phyloP scores from a whole-genome alignment of 495 filamentous ascomycete species.

The Xylaria acuta region DNA sequence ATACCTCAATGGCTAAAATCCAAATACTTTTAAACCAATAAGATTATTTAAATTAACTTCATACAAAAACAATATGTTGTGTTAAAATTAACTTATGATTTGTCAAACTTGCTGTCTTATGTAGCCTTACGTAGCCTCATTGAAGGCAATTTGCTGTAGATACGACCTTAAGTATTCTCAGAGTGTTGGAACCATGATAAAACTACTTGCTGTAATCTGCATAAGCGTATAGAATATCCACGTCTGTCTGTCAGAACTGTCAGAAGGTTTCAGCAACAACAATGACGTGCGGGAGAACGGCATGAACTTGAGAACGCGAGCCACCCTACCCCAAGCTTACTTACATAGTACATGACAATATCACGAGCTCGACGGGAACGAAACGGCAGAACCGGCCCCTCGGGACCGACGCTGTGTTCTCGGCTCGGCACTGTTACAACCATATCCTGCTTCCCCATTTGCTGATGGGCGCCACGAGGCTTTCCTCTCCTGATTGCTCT shows the following conservation, averaged over 20 bases:
- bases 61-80: background rate
- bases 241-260: background rate
- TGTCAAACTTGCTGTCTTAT: background rate
- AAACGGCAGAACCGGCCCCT: conserved; percentile 18
- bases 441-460: background rate
- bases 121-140: background rate
- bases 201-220: background rate
- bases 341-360: background rate
- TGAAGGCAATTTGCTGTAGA: background rate
- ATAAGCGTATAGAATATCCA: background rate
- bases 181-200: background rate
- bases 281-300: background rate
- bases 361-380: background rate
- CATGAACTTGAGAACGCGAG: background rate
- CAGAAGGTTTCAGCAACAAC: background rate
- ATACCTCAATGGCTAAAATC: background rate
- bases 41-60: background rate
- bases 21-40: background rate
- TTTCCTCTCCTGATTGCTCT: background rate
- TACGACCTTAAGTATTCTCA: background rate
- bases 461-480: conserved; percentile 7
- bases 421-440: conserved; percentile 14
- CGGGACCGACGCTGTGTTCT: conserved; percentile 18
- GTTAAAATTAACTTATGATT: background rate
- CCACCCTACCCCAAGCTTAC: background rate